These are phyloP conservation scores for Phytopythium helicoides DNA, from an alignment of 352 stramenopile genomes.

Conservation along the genomic window DNA sequence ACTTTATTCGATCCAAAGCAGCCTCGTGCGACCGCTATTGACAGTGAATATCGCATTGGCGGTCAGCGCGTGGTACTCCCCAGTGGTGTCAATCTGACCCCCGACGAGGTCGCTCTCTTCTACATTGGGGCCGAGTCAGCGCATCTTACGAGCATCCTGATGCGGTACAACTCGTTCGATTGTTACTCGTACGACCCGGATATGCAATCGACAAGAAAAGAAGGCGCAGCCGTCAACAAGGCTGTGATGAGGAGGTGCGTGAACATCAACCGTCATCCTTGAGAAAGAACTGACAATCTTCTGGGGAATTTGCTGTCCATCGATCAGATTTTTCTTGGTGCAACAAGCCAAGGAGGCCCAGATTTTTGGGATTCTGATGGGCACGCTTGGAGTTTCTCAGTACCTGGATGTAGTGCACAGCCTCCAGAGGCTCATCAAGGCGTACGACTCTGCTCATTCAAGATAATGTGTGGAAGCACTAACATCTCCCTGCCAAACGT, in stretches of 20 bases:
- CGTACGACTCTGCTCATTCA: conserved; percentile 29
- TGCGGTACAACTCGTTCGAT: conserved; percentile 66
- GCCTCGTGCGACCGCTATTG: conserved; percentile 6
- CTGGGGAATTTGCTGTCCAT: no score
- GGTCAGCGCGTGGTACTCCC: conserved; percentile 52
- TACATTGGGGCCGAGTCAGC: conserved; percentile 78
- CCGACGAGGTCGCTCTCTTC: conserved; percentile 43
- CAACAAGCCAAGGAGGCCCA: conserved; percentile 93
- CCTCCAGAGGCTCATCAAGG: conserved; percentile 86
- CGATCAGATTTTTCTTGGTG: conserved; percentile 71
- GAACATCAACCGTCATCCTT: no score
- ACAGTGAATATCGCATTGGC: conserved; percentile 42
- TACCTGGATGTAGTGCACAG: conserved; percentile 92
- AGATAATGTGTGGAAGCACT: neutral
- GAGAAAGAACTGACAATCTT: no score
- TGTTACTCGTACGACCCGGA: conserved; percentile 77
- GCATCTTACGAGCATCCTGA: conserved; percentile 80
- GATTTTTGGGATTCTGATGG: conserved; percentile 97
- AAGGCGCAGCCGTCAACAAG: conserved; percentile 66
- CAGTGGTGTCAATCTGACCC: conserved; percentile 27
- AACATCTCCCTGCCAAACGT: conserved; percentile 1
- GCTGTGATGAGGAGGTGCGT: conserved; percentile 59
- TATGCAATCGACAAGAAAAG: conserved; percentile 36
- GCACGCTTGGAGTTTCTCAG: conserved; percentile 90
- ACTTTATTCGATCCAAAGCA: conserved; percentile 66